Percentiles rank a stretch among this genome's conserved stretches.
Evolutionary conservation across 2,329 filamentous ascomycete genomes (phyloP).

Genomic region (Intubia oerlemansii): DNA sequence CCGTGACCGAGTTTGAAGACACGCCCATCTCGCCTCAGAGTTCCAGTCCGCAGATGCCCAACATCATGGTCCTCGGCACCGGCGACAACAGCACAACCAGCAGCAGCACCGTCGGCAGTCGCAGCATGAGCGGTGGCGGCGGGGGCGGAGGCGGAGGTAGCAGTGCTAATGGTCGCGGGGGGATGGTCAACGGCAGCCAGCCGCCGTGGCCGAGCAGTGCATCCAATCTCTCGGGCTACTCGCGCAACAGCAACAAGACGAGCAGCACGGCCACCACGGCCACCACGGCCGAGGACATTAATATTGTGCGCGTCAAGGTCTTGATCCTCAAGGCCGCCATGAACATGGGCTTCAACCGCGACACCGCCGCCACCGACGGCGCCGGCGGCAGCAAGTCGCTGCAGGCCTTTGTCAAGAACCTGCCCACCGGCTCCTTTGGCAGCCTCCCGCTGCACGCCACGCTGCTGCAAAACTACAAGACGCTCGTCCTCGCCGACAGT

Average conservation of each 20-base stretch:
- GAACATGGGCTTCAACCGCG: slow-evolving; percentile 59
- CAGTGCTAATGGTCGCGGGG: too few species aligned
- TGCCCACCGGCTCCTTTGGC: slow-evolving; percentile 64
- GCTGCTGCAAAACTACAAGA: slow-evolving; percentile 61
- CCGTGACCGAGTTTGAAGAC: slow-evolving; percentile 89
- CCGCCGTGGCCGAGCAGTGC: slow-evolving; percentile 60
- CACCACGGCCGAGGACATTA: slow-evolving; percentile 48
- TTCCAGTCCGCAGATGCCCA: slow-evolving; percentile 49
- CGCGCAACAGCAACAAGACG: slow-evolving; percentile 43
- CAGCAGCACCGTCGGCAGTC: slow-evolving; percentile 1
- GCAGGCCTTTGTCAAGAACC: slow-evolving; percentile 52
- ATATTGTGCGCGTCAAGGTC: slow-evolving; percentile 56
- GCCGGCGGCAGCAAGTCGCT: slow-evolving; percentile 31
- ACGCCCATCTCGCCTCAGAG: slow-evolving; percentile 66
- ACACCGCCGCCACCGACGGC: slow-evolving; percentile 21
- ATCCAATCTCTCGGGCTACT: slow-evolving; percentile 60
- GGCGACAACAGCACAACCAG: slow-evolving; percentile 20
- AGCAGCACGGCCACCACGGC: slow-evolving; percentile 54
- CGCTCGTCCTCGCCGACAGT: slow-evolving; percentile 53
- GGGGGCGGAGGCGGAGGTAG: too few species aligned
- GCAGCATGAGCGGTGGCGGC: slow-evolving; percentile 1
- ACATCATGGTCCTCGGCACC: slow-evolving; percentile 75
- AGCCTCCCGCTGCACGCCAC: slow-evolving; percentile 45
- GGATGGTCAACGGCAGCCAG: slow-evolving; percentile 1
- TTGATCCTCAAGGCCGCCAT: slow-evolving; percentile 71